phyloP scores from a whole-genome alignment of 495 filamentous ascomycete species.

The Halenospora varia region DNA sequence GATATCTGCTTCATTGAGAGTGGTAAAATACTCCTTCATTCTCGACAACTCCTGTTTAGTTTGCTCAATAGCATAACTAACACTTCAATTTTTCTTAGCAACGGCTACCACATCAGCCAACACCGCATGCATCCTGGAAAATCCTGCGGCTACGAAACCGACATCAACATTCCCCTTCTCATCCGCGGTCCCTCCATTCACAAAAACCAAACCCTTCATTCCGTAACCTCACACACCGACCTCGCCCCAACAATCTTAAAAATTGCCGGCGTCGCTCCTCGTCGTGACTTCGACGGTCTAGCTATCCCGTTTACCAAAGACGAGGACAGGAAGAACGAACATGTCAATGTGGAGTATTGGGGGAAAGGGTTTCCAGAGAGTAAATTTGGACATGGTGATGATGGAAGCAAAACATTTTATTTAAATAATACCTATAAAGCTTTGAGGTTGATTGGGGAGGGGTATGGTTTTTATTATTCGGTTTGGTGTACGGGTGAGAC shows the following conservation, averaged over 20 bases:
- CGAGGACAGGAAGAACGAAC: slow-evolving; percentile 38
- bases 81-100: slow-evolving; percentile 20
- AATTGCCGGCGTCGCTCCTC: slow-evolving; percentile 36
- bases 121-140: slow-evolving; percentile 64
- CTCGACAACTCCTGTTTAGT: background rate
- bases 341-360: slow-evolving; percentile 59
- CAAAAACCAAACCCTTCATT: slow-evolving; percentile 23
- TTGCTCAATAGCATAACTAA: background rate
- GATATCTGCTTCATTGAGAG: no score
- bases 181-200: slow-evolving; percentile 52
- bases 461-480: slow-evolving; percentile 53
- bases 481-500: slow-evolving; percentile 59
- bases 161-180: slow-evolving; percentile 60
- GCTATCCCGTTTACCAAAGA: slow-evolving; percentile 39
- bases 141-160: slow-evolving; percentile 59
- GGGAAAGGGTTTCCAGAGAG: slow-evolving; percentile 43
- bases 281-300: slow-evolving; percentile 48
- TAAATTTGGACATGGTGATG: slow-evolving; percentile 16
- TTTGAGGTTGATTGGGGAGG: slow-evolving; percentile 41
- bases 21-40: background rate
- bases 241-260: slow-evolving; percentile 58
- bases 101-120: slow-evolving; percentile 66
- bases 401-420: slow-evolving; percentile 1
- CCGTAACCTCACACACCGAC: slow-evolving; percentile 60
- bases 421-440: slow-evolving; percentile 56